Conservation (phyloP, 2,329 filamentous ascomycete genomes). For the Fusarium tupiense region DNA sequence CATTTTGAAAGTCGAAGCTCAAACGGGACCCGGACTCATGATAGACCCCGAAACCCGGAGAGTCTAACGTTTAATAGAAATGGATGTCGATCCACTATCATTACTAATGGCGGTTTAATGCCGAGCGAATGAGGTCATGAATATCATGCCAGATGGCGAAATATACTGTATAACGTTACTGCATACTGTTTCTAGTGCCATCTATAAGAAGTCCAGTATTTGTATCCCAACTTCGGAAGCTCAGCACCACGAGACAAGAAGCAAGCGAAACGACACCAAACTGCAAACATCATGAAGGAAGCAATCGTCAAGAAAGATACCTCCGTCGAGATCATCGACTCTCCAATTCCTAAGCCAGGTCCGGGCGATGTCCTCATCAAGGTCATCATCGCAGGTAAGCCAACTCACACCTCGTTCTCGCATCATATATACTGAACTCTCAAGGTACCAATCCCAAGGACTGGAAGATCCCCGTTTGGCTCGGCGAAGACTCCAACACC, state of each 20-base stretch:
- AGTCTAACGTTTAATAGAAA: neutral
- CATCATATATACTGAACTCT: accelerated
- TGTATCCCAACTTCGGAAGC: accelerated
- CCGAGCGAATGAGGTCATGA: constrained; percentile 5
- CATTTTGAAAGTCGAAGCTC: no score
- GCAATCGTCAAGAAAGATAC: constrained; percentile 12
- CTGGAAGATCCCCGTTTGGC: constrained; percentile 34
- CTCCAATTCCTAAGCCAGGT: constrained; percentile 3
- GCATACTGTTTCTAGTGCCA: neutral
- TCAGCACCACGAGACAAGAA: neutral
- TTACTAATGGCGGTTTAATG: neutral
- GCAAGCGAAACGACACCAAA: neutral
- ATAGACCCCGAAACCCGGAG: neutral
- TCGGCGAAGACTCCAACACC: neutral
- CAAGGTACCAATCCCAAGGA: constrained; percentile 43
- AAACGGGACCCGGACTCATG: neutral
- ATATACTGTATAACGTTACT: neutral
- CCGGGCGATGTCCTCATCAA: constrained; percentile 9
- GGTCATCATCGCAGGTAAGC: constrained; percentile 1
- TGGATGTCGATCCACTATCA: neutral
- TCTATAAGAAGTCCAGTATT: neutral
- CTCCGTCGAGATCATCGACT: constrained; percentile 8
- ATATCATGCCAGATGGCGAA: neutral
- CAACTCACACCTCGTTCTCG: accelerated
- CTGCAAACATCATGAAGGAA: constrained; percentile 11